Evolutionary conservation across 2,329 filamentous ascomycete genomes (phyloP).

Genomic region (Coniosporium tulheliwenetii): DNA sequence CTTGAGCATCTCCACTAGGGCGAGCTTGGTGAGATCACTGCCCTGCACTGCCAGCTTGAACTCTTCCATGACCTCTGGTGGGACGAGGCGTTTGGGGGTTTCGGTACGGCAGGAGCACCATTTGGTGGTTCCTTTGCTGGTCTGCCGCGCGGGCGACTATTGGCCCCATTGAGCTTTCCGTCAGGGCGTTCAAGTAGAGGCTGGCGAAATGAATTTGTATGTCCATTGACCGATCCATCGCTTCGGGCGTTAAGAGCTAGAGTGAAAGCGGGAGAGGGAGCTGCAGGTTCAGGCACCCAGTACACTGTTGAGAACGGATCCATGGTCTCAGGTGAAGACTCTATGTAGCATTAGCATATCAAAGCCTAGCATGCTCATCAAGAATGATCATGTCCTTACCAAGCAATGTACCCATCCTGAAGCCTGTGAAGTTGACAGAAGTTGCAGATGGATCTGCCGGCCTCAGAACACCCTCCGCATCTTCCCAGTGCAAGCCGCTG

Average conservation of each 20-base stretch:
- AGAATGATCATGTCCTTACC: constrained; percentile 24
- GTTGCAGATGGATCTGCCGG: neutral
- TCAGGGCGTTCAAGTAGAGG: too few relatives aligned
- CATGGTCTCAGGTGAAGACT: constrained; percentile 28
- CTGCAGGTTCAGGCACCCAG: constrained; percentile 36
- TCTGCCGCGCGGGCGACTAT: too few relatives aligned
- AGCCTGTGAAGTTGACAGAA: constrained; percentile 21
- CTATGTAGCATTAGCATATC: too few relatives aligned
- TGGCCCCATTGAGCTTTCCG: too few relatives aligned
- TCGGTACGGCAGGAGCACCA: too few relatives aligned
- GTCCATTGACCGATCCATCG: too few relatives aligned
- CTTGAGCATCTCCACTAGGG: constrained; percentile 49
- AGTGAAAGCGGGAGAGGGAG: too few relatives aligned
- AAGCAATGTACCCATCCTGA: constrained; percentile 32
- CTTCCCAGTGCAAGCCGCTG: constrained; percentile 75
- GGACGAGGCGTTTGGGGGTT: constrained; percentile 31
- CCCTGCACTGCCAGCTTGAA: constrained; percentile 59
- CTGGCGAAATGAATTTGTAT: too few relatives aligned
- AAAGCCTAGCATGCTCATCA: constrained; percentile 26
- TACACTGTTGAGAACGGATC: constrained; percentile 76
- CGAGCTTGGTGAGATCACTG: constrained; percentile 51
- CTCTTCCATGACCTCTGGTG: constrained; percentile 42
- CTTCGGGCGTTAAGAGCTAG: too few relatives aligned
- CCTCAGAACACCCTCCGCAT: constrained; percentile 25
- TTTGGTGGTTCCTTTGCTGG: too few relatives aligned